Percentiles rank a stretch among this genome's conserved stretches.
Conservation (phyloP, 352 stramenopile genomes). For the Elongisporangium undulatum region DNA sequence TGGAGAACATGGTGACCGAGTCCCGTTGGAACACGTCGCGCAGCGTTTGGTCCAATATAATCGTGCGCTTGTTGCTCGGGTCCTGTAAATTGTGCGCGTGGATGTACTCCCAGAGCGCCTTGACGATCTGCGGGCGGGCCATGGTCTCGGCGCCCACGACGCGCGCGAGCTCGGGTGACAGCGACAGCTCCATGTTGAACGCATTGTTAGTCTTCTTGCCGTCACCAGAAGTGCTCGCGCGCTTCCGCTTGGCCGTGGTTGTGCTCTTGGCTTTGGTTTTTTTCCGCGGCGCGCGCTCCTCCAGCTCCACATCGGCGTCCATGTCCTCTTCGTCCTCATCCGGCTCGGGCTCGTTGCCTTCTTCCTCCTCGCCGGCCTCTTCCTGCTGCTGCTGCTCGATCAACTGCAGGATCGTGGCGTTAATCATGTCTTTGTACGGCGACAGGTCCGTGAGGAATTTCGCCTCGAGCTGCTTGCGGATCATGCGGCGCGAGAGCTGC, state of each 20-base stretch:
- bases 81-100: constrained; percentile 94
- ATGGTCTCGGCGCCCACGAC: constrained; percentile 85
- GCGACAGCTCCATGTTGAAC: constrained; percentile 73
- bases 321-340: constrained; percentile 45
- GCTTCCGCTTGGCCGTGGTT: constrained; percentile 47
- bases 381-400: constrained; percentile 77
- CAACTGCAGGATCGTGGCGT: constrained; percentile 70
- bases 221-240: constrained; percentile 10
- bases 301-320: constrained; percentile 10
- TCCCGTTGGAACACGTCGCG: constrained; percentile 74
- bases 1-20: constrained; percentile 86
- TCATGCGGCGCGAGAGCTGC: constrained; percentile 82
- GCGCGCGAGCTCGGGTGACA: constrained; percentile 72
- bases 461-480: constrained; percentile 81
- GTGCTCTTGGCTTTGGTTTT: constrained; percentile 27
- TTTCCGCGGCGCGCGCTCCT: constrained; percentile 9
- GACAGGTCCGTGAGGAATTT: constrained; percentile 77
- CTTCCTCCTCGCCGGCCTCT: constrained; percentile 45
- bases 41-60: constrained; percentile 88
- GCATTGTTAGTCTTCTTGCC: constrained; percentile 34
- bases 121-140: constrained; percentile 92
- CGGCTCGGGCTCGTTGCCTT: constrained; percentile 32
- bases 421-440: constrained; percentile 82
- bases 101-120: constrained; percentile 97
- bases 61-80: constrained; percentile 91